Conservation (phyloP, 331 rosid species). For the Erythrophleum ivorense region DNA sequence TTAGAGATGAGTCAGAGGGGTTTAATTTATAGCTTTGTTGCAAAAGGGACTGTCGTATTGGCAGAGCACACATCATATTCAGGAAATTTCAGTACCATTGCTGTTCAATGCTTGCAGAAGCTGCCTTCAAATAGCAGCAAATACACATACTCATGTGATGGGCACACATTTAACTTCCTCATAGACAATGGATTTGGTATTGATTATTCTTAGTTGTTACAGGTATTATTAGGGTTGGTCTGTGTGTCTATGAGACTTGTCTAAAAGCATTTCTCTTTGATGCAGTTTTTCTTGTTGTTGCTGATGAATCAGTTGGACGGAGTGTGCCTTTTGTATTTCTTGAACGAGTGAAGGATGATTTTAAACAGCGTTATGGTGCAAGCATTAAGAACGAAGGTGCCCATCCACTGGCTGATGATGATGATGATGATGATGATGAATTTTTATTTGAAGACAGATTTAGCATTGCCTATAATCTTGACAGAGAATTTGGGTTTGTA, state of each 20-base stretch:
- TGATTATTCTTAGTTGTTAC: slow-evolving; percentile 28
- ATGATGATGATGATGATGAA: slow-evolving; percentile 41
- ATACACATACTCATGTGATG: slow-evolving; percentile 94
- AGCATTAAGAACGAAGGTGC: slow-evolving; percentile 60
- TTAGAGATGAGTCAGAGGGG: slow-evolving; percentile 71
- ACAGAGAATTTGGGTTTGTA: slow-evolving; percentile 94
- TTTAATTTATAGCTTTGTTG: slow-evolving; percentile 75
- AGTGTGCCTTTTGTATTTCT: slow-evolving; percentile 90
- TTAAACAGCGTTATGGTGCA: slow-evolving; percentile 74
- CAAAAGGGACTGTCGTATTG: slow-evolving; percentile 68
- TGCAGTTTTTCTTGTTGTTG: slow-evolving; percentile 97
- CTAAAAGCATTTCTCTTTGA: slow-evolving; percentile 30
- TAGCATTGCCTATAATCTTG: slow-evolving; percentile 92
- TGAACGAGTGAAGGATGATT: slow-evolving; percentile 93
- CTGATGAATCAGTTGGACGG: slow-evolving; percentile 87
- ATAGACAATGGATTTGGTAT: slow-evolving; percentile 82
- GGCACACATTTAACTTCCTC: slow-evolving; percentile 76
- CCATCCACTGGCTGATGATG: slow-evolving; percentile 84
- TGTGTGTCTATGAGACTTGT: not conserved
- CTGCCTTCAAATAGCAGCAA: slow-evolving; percentile 73
- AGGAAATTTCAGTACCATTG: slow-evolving; percentile 77
- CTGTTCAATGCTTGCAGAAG: slow-evolving; percentile 93
- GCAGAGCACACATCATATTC: slow-evolving; percentile 78
- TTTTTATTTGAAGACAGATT: slow-evolving; percentile 82
- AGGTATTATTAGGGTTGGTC: slow-evolving; percentile 25